These are phyloP conservation scores for Dissophora ornata DNA, from an alignment of 192 early-diverging fungal species.

Conservation along the genomic window DNA sequence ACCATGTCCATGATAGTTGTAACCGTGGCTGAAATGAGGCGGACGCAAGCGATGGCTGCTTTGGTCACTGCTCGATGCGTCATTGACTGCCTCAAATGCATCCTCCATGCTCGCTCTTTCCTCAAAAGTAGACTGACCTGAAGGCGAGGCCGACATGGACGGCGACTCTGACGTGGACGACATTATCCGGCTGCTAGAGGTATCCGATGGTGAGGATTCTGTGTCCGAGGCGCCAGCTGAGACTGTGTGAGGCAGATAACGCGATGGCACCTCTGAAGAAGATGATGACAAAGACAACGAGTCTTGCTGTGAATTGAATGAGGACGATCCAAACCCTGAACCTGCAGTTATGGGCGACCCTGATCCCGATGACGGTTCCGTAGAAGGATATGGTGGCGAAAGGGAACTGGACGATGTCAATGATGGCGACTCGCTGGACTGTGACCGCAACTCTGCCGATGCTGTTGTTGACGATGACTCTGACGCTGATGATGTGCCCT, in stretches of 20 bases:
- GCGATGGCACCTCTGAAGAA: background rate
- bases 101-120: too few species aligned
- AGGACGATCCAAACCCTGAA: background rate
- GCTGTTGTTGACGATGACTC: background rate
- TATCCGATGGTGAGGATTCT: background rate
- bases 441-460: background rate
- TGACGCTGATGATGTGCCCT: background rate
- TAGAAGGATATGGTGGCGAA: slow-evolving; percentile 3
- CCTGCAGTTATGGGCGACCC: background rate
- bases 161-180: background rate
- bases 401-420: background rate
- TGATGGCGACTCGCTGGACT: background rate
- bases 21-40: background rate
- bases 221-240: too few species aligned
- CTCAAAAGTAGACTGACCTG: background rate
- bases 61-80: background rate
- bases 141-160: background rate
- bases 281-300: background rate
- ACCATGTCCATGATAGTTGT: background rate
- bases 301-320: background rate
- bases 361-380: background rate
- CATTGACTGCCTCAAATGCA: background rate
- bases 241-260: too few species aligned
- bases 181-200: background rate
- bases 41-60: background rate